Evolutionary conservation across 176 grass and related monocot genomes (phyloP).

Genomic region (Luzula sylvatica): DNA sequence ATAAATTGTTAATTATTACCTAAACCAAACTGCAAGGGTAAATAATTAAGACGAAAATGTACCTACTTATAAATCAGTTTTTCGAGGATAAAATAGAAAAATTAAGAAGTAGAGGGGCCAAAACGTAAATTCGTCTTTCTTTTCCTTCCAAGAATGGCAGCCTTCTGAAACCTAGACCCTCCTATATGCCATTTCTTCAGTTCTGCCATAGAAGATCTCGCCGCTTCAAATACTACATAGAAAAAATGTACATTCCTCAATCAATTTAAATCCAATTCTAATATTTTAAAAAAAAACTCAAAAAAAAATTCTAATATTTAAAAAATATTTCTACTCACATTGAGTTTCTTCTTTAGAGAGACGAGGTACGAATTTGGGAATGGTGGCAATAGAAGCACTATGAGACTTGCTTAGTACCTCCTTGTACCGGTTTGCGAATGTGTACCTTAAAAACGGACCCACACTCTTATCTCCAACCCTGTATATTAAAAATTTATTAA

Average conservation of each 20-base stretch:
- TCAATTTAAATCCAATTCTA: neutral
- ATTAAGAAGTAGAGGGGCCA: slow-evolving; percentile 25
- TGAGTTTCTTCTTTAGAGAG: slow-evolving; percentile 81
- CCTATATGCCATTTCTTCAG: slow-evolving; percentile 74
- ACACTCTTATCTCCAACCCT: slow-evolving; percentile 84
- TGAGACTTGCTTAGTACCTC: slow-evolving; percentile 93
- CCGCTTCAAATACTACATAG: slow-evolving; percentile 49
- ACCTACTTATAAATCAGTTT: no score
- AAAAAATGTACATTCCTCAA: neutral
- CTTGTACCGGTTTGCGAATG: slow-evolving; percentile 77
- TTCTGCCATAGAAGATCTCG: slow-evolving; percentile 59
- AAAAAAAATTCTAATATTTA: neutral
- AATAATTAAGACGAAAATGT: no score
- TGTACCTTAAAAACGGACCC: slow-evolving; percentile 52
- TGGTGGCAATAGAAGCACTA: slow-evolving; percentile 33
- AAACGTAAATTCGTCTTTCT: slow-evolving; percentile 53
- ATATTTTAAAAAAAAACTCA: neutral
- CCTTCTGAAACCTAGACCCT: slow-evolving; percentile 58
- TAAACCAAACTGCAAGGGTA: no score
- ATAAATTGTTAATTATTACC: no score
- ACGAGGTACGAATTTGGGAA: slow-evolving; percentile 57
- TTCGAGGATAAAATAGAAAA: neutral
- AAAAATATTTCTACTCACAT: slow-evolving; percentile 20
- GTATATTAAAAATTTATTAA: neutral
- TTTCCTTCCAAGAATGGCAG: slow-evolving; percentile 69